Percentiles rank a stretch among this genome's conserved stretches.
These are phyloP conservation scores for Blumeria graminis DNA, from an alignment of 2,329 filamentous ascomycete genomes.

Conservation along the genomic window DNA sequence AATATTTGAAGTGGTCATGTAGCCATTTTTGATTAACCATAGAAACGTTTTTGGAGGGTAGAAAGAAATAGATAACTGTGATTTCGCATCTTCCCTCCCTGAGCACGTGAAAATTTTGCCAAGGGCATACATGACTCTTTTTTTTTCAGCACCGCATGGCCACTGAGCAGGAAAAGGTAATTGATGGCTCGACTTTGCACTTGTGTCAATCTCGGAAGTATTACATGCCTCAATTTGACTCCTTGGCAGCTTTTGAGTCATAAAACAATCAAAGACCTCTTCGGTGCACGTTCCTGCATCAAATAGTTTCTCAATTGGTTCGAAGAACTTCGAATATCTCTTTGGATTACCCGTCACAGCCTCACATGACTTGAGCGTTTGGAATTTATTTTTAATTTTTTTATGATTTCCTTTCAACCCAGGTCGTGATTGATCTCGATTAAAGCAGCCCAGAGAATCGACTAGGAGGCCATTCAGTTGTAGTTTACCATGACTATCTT, in stretches of 20 bases:
- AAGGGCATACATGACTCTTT: slow-evolving; percentile 33
- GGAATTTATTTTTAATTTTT: not conserved
- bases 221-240: not conserved
- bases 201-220: slow-evolving; percentile 3
- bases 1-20: slow-evolving; percentile 33
- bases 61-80: slow-evolving; percentile 18
- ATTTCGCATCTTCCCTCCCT: slow-evolving; percentile 4
- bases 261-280: slow-evolving; percentile 18
- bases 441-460: slow-evolving; percentile 48
- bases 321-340: slow-evolving; percentile 5
- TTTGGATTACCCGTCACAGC: slow-evolving; percentile 7
- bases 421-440: slow-evolving; percentile 16
- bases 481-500: slow-evolving; percentile 28
- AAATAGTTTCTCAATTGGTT: slow-evolving; percentile 16
- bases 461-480: slow-evolving; percentile 39
- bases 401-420: not conserved
- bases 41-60: slow-evolving; percentile 26
- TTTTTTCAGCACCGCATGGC: slow-evolving; percentile 34
- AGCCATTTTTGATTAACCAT: slow-evolving; percentile 34
- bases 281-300: slow-evolving; percentile 14
- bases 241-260: slow-evolving; percentile 17
- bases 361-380: slow-evolving; percentile 10
- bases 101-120: slow-evolving; percentile 21
- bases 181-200: slow-evolving; percentile 10
- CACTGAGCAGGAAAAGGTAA: slow-evolving; percentile 13